These are phyloP conservation scores for Microbotryum saponariae DNA, from an alignment of 1,284 basidiomycete genomes.

Conservation along the genomic window DNA sequence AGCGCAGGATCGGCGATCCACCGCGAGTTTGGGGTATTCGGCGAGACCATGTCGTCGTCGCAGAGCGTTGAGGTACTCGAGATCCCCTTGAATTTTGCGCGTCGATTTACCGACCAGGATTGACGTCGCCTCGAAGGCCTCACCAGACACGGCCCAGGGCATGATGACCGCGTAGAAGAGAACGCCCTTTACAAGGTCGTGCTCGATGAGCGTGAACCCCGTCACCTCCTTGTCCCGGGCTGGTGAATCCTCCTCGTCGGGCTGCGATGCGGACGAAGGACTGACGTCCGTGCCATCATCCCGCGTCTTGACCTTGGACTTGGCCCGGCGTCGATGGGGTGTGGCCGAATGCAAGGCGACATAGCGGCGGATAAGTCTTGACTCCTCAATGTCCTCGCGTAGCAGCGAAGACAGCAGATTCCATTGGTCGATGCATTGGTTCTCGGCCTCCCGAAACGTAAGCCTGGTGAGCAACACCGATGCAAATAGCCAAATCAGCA, in stretches of 20 bases:
- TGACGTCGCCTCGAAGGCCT: slow-evolving; percentile 18
- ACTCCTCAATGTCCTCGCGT: slow-evolving; percentile 14
- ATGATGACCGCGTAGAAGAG: slow-evolving; percentile 17
- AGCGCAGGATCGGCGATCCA: too few relatives aligned
- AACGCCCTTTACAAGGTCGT: slow-evolving; percentile 10
- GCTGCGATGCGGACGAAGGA: background rate
- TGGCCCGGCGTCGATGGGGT: slow-evolving; percentile 12
- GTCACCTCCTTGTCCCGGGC: slow-evolving; percentile 9
- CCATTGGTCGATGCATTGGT: slow-evolving; percentile 18
- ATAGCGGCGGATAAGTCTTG: slow-evolving; percentile 1
- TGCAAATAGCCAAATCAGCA: background rate
- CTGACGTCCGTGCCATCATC: slow-evolving; percentile 1
- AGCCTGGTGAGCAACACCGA: background rate
- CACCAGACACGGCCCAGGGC: slow-evolving; percentile 21
- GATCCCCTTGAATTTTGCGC: slow-evolving; percentile 4
- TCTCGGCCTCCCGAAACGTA: slow-evolving; percentile 17
- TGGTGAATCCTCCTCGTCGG: too few relatives aligned
- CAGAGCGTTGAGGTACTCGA: slow-evolving; percentile 5
- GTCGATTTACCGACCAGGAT: slow-evolving; percentile 14
- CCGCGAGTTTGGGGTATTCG: slow-evolving; percentile 12
- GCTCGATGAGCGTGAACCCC: slow-evolving; percentile 21
- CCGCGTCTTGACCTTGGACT: slow-evolving; percentile 8
- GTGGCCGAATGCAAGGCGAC: slow-evolving; percentile 13
- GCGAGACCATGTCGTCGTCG: slow-evolving; percentile 3
- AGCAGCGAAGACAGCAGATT: slow-evolving; percentile 15